phyloP scores from a whole-genome alignment of 2,329 filamentous ascomycete genomes.

The Phyllosticta citriasiana region DNA sequence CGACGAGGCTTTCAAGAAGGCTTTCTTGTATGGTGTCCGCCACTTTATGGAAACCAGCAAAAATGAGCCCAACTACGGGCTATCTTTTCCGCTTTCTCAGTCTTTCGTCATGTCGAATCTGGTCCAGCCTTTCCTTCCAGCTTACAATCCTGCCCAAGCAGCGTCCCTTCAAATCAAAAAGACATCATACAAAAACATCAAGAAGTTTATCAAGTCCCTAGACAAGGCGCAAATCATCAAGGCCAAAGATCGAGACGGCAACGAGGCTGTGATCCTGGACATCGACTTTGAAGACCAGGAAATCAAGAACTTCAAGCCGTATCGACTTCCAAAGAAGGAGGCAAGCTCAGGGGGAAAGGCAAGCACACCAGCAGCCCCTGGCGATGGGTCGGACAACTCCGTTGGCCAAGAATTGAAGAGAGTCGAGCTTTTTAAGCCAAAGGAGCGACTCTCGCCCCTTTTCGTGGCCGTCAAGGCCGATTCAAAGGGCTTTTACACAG shows the following conservation, averaged over 20 bases:
- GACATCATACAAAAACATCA: constrained; percentile 59
- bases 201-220: constrained; percentile 58
- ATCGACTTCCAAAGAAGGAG: constrained; percentile 51
- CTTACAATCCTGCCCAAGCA: constrained; percentile 44
- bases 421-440: constrained; percentile 46
- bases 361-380: not conserved
- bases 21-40: constrained; percentile 53
- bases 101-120: constrained; percentile 54
- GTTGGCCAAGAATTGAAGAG: constrained; percentile 41
- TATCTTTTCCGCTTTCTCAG: constrained; percentile 53
- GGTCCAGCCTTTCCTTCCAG: constrained; percentile 56
- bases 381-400: constrained; percentile 26
- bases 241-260: constrained; percentile 53
- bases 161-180: constrained; percentile 58
- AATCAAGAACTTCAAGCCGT: constrained; percentile 49
- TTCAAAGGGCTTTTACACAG: constrained; percentile 47
- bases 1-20: constrained; percentile 54
- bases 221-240: constrained; percentile 56
- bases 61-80: constrained; percentile 40
- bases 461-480: constrained; percentile 43
- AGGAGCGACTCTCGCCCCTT: constrained; percentile 46
- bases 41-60: constrained; percentile 49
- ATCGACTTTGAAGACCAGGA: constrained; percentile 52
- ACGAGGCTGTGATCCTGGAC: constrained; percentile 54
- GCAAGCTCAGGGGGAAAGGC: constrained; percentile 21